Conservation (phyloP, 768 basidiomycete species). For the Hypholoma fasciculare region DNA sequence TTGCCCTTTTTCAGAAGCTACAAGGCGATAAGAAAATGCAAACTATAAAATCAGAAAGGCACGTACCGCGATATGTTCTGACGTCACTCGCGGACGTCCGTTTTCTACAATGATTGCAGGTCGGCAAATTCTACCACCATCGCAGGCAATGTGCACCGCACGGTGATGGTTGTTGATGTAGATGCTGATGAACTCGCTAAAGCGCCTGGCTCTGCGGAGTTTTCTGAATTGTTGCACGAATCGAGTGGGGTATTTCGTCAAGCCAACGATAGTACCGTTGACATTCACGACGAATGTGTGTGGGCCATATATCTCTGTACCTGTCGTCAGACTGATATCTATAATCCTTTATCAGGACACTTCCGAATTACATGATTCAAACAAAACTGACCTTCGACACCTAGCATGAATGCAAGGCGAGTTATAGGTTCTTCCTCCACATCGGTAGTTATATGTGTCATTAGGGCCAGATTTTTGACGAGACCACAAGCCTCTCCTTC, state of each 20-base stretch:
- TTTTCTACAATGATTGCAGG: constrained; percentile 96
- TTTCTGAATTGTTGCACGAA: constrained; percentile 93
- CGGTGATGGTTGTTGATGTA: constrained; percentile 96
- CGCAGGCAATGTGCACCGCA: constrained; percentile 93
- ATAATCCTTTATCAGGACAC: background rate
- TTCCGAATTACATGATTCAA: background rate
- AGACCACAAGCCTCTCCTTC: constrained; percentile 99
- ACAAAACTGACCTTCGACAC: constrained; percentile 80
- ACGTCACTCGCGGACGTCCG: constrained; percentile 70
- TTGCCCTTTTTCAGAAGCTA: constrained; percentile 79
- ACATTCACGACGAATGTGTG: constrained; percentile 95
- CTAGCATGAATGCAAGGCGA: constrained; percentile 89
- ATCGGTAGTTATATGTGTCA: constrained; percentile 99
- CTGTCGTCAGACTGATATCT: constrained; percentile 92
- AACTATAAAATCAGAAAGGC: background rate
- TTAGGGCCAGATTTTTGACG: constrained; percentile 97
- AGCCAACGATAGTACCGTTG: constrained; percentile 93
- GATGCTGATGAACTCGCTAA: constrained; percentile 95
- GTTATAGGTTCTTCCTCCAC: constrained; percentile 95
- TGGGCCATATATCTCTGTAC: constrained; percentile 93
- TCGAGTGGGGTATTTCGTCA: constrained; percentile 80
- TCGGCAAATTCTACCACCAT: constrained; percentile 96
- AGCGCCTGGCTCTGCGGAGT: constrained; percentile 85
- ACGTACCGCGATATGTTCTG: constrained; percentile 77
- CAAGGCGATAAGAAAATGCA: background rate